Evolutionary conservation across 352 stramenopile genomes (phyloP), one percentile per base, ranked within the genome.

Genomic region (Globisporangium megalacanthum): DNA sequence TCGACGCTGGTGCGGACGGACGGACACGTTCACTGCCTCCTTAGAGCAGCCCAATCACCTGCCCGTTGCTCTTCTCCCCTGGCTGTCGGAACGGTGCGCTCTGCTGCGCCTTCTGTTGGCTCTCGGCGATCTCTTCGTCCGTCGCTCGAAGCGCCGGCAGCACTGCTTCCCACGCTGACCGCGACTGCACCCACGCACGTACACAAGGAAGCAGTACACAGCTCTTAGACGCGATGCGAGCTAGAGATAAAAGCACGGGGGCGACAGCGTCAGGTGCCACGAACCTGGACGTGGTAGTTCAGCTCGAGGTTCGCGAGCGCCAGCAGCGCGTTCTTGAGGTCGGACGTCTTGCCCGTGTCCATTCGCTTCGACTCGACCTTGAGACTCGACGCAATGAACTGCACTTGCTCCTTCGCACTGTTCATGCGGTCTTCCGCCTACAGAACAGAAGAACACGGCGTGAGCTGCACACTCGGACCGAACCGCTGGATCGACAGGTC

Each of bases 341-440:
- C 86, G 1, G 76, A 74, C 17, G 83, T 79, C 61, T 86, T 91
- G 15, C 83, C 85, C 11, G 75, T 87, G 58, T 92, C 83, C 77
- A 95, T 89, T 19, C 82, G 73, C 60, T 78, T 89, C 5, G 82
- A 83, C 65, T 95, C 85, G 6, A 92, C 75, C 49, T 95, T 95
- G 14, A 95, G 61, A 56, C 85, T 95, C 39, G 80, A 87, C 13
- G 85, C 83, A 39, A 95, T 95, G 53, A 95, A 95, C 19, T 91
- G 75, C 20, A 95, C 85, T 73, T 95, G 85, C 53, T 94, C 83
- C 46, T 86, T 85, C 6, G 85, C 85, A 31, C 87, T 70, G 52
- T 95, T 95, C 83, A 95, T 93, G 17, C 83, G 73, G 48, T 93
- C 85, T 66, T 95, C 85, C 2, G 85, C 85, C 81, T 91, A 36